phyloP scores from a whole-genome alignment of 495 filamentous ascomycete species.

The Neurospora hispaniola region DNA sequence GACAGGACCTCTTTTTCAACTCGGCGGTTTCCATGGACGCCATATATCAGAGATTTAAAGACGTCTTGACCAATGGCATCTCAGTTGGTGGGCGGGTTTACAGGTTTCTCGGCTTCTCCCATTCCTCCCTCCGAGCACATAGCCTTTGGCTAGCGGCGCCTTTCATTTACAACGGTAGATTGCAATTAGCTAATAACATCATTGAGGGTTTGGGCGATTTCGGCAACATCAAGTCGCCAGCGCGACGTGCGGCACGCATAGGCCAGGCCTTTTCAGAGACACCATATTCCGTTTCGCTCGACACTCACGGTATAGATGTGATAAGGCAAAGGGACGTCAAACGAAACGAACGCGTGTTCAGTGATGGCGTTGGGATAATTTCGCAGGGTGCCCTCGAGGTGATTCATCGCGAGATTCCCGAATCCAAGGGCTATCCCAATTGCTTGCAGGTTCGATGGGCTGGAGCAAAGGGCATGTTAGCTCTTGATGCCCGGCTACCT shows the following conservation, averaged over 20 bases:
- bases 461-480: slow-evolving; percentile 64
- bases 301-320: slow-evolving; percentile 5
- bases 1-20: slow-evolving; percentile 49
- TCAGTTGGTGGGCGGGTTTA: slow-evolving; percentile 53
- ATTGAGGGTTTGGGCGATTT: slow-evolving; percentile 60
- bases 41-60: slow-evolving; percentile 51
- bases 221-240: slow-evolving; percentile 48
- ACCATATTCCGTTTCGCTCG: slow-evolving; percentile 36
- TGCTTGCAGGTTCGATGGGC: slow-evolving; percentile 62
- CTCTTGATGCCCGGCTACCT: slow-evolving; percentile 47
- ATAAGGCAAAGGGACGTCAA: slow-evolving; percentile 16
- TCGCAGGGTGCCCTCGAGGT: slow-evolving; percentile 44
- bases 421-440: slow-evolving; percentile 39
- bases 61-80: slow-evolving; percentile 44
- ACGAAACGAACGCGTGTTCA: slow-evolving; percentile 48
- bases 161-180: slow-evolving; percentile 36
- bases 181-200: slow-evolving; percentile 35
- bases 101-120: slow-evolving; percentile 69
- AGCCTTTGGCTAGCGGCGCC: slow-evolving; percentile 66
- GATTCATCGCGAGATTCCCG: slow-evolving; percentile 38
- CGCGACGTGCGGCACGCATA: slow-evolving; percentile 69
- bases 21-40: slow-evolving; percentile 39
- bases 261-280: slow-evolving; percentile 81
- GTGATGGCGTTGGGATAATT: slow-evolving; percentile 69
- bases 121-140: slow-evolving; percentile 61